Percentiles rank a stretch among this genome's conserved stretches.
Evolutionary conservation across 257 asterid species (phyloP).

Genomic region (Solanum medicagineum): DNA sequence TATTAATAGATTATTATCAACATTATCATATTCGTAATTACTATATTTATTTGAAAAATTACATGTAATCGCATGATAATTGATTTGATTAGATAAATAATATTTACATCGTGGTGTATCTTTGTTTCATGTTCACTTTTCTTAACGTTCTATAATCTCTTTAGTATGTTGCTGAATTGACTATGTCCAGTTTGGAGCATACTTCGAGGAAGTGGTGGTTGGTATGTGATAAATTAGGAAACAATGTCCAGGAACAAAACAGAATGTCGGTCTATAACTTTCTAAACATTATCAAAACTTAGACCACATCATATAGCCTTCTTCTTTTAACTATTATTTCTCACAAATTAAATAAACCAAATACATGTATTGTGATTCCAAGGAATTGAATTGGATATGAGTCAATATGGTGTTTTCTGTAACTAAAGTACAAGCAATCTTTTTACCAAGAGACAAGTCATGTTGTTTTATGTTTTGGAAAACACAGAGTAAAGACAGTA

Average conservation of each 20-base stretch:
- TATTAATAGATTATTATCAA: too few species aligned
- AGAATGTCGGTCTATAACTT: slow-evolving; percentile 51
- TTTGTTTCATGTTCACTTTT: not conserved
- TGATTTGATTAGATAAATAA: too few species aligned
- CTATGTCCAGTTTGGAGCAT: slow-evolving; percentile 19
- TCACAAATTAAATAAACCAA: not conserved
- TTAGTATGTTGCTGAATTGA: not conserved
- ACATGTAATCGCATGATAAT: too few species aligned
- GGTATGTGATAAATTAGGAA: slow-evolving; percentile 17
- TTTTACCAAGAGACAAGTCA: not conserved
- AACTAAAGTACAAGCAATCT: not conserved
- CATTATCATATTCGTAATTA: too few species aligned
- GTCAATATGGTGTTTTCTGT: not conserved
- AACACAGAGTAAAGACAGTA: not conserved
- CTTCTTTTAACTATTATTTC: not conserved
- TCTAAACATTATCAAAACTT: not conserved
- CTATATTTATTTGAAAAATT: too few species aligned
- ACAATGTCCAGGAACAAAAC: slow-evolving; percentile 38
- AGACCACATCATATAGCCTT: not conserved
- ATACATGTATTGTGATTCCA: not conserved
- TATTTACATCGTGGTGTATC: not conserved
- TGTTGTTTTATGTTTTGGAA: not conserved
- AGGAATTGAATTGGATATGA: not conserved
- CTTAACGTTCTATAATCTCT: not conserved
- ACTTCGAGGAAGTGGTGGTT: slow-evolving; percentile 16